Percentiles rank a stretch among this genome's conserved stretches.
phyloP scores from a whole-genome alignment of 2,329 filamentous ascomycete species.

The Talaromyces sp. region DNA sequence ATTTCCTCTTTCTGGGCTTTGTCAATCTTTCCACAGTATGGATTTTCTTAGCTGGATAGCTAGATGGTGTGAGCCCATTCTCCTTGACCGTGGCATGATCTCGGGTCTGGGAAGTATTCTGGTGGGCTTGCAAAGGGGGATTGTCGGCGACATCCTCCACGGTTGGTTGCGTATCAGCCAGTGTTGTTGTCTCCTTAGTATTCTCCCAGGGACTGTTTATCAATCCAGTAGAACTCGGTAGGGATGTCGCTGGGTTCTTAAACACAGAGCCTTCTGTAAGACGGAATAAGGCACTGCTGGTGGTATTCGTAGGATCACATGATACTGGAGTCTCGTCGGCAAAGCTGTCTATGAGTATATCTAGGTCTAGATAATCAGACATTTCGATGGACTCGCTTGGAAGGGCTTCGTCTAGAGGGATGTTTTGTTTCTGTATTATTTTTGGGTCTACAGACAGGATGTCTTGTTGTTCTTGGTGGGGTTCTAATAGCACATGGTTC shows the following conservation, averaged over 20 bases:
- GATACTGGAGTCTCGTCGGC: background rate
- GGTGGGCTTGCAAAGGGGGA: background rate
- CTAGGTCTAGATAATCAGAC: background rate
- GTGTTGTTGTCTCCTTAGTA: background rate
- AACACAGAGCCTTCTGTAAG: background rate
- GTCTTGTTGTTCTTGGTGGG: background rate
- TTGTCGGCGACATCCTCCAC: background rate
- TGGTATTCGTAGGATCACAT: background rate
- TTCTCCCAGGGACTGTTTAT: background rate
- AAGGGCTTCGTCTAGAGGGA: background rate
- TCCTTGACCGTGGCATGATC: background rate
- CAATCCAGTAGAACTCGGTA: background rate
- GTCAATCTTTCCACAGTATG: background rate
- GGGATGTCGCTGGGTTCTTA: background rate
- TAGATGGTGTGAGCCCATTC: background rate
- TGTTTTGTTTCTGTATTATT: background rate
- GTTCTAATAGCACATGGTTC: background rate
- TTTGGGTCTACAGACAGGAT: background rate
- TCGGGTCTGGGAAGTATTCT: background rate
- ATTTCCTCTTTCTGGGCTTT: background rate
- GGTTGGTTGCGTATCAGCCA: background rate
- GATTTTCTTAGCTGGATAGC: background rate
- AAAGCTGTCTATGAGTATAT: background rate
- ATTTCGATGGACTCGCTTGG: background rate
- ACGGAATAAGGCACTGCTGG: background rate